These are phyloP conservation scores for Piromyces sp. DNA, from an alignment of 192 early-diverging fungal species.

Conservation along the genomic window DNA sequence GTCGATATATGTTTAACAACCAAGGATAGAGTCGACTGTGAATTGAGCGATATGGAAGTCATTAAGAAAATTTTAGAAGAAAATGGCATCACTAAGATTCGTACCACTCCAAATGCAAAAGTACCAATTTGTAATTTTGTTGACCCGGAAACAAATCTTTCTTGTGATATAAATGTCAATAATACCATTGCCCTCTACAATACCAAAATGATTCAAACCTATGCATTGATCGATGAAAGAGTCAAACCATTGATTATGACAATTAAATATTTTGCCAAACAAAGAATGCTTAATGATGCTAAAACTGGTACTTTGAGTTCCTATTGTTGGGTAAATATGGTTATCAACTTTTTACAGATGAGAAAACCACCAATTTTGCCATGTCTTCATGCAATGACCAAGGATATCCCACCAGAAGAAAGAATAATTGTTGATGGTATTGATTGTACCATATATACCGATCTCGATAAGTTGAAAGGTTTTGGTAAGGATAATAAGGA, in stretches of 20 bases:
- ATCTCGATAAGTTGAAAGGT: conserved; percentile 43
- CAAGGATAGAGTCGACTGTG: neutral
- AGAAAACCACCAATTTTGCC: conserved; percentile 79
- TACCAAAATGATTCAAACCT: neutral
- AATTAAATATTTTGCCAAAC: conserved; percentile 85
- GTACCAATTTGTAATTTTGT: neutral
- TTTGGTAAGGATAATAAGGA: conserved; percentile 58
- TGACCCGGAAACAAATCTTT: neutral
- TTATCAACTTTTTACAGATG: conserved; percentile 83
- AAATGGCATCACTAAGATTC: neutral
- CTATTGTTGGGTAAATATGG: conserved; percentile 88
- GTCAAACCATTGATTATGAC: conserved; percentile 79
- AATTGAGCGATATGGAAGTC: neutral
- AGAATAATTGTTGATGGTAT: conserved; percentile 27
- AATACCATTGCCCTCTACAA: neutral
- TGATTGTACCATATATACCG: conserved; percentile 57
- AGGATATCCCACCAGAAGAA: conserved; percentile 6
- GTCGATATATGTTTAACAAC: neutral
- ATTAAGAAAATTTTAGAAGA: neutral
- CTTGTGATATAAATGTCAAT: neutral
- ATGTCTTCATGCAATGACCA: conserved; percentile 51
- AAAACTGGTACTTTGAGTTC: conserved; percentile 84
- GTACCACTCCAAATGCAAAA: neutral
- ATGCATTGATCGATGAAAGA: conserved; percentile 37
- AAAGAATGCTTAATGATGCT: conserved; percentile 74